Conservation (phyloP, 495 filamentous ascomycete genomes). For the Penicillium canariense region DNA sequence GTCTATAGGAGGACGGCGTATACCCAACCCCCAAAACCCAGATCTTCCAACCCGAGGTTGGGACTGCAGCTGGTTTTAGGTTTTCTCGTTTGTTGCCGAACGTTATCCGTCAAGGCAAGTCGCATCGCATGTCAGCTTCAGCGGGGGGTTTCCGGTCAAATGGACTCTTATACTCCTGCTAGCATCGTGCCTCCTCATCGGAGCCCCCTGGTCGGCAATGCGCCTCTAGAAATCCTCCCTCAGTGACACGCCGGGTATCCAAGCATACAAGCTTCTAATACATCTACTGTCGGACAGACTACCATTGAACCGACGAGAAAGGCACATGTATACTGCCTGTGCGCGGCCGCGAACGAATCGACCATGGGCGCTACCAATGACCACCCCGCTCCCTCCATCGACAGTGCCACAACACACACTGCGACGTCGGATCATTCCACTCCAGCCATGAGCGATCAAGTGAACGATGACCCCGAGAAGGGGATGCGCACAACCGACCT, state of each 20-base stretch:
- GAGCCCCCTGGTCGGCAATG: neutral
- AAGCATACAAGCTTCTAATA: neutral
- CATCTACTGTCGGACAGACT: neutral
- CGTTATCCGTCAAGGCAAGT: neutral
- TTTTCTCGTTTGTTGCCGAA: neutral
- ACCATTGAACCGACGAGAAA: neutral
- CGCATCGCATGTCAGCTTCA: neutral
- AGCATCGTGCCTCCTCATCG: neutral
- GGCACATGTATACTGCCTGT: neutral
- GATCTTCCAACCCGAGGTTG: neutral
- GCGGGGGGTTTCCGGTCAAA: neutral
- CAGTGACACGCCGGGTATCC: neutral
- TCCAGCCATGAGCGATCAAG: constrained; percentile 15
- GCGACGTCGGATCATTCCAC: constrained; percentile 15
- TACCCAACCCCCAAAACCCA: neutral
- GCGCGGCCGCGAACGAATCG: constrained; percentile 12
- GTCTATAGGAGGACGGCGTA: too few relatives aligned
- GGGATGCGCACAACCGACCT: constrained; percentile 9
- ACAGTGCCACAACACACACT: constrained; percentile 10
- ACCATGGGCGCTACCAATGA: constrained; percentile 30
- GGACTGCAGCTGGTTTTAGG: neutral
- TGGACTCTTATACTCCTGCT: neutral
- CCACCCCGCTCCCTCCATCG: constrained; percentile 8
- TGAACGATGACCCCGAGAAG: constrained; percentile 26
- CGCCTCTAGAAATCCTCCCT: neutral